A percentile compares a stretch with the other conserved stretches of the same genome.
Conservation (phyloP, 1,139 yeast species). For the Zygosaccharomyces pseudobailii region DNA sequence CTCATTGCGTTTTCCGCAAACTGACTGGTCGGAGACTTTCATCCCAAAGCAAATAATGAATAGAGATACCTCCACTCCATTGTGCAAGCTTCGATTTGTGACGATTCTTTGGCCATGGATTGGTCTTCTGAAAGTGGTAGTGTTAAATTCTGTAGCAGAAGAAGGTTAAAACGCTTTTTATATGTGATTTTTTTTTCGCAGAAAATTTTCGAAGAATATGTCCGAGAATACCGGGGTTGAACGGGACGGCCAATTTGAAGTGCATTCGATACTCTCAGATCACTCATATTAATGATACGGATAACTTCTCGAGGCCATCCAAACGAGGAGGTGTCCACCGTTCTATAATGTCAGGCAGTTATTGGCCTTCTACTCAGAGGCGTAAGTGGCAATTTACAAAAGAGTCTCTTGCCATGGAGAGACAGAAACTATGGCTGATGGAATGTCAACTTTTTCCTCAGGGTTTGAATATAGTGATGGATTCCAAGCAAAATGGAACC, state of each 20-base stretch:
- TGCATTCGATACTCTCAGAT: background rate
- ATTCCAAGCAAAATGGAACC: slow-evolving; percentile 19
- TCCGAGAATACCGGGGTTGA: slow-evolving; percentile 4
- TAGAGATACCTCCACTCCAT: slow-evolving; percentile 35
- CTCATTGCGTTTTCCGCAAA: slow-evolving; percentile 45
- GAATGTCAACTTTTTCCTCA: slow-evolving; percentile 35
- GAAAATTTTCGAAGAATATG: background rate
- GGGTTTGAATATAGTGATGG: slow-evolving; percentile 32
- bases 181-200: background rate
- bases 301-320: background rate
- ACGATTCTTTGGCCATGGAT: slow-evolving; percentile 65
- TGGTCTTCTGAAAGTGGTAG: slow-evolving; percentile 8
- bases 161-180: background rate
- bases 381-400: slow-evolving; percentile 57
- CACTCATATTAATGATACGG: background rate
- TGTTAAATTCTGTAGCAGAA: too few species aligned
- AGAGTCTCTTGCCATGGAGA: slow-evolving; percentile 40
- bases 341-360: slow-evolving; percentile 52
- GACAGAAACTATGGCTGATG: slow-evolving; percentile 38
- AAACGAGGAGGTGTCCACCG: background rate
- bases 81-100: slow-evolving; percentile 67
- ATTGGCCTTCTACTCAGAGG: slow-evolving; percentile 65
- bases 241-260: slow-evolving; percentile 2
- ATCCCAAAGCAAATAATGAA: slow-evolving; percentile 60
- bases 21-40: slow-evolving; percentile 87